Conservation (phyloP, 768 basidiomycete species). For the Tulasnella sp. region DNA sequence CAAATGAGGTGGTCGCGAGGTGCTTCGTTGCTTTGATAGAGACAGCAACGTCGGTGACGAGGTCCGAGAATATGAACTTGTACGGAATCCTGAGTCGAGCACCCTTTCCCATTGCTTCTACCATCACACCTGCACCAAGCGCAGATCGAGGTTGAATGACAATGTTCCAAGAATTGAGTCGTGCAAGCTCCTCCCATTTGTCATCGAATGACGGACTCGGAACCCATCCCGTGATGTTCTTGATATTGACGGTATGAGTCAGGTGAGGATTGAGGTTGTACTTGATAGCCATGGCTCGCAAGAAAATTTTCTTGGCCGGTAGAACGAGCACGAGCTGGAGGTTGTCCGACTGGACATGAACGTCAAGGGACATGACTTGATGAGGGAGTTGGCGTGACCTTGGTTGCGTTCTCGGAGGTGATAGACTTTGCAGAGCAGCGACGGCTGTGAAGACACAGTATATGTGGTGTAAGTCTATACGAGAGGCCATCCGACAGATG, state of each 20-base stretch:
- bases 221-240: constrained; percentile 37
- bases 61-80: constrained; percentile 58
- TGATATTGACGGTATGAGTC: constrained; percentile 22
- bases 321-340: constrained; percentile 39
- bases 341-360: constrained; percentile 28
- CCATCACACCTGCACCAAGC: constrained; percentile 16
- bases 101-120: constrained; percentile 48
- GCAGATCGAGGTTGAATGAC: constrained; percentile 19
- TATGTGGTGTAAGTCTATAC: constrained; percentile 41
- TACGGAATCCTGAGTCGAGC: constrained; percentile 67
- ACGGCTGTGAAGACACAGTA: constrained; percentile 57
- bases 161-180: constrained; percentile 42
- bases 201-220: constrained; percentile 33
- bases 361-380: constrained; percentile 18
- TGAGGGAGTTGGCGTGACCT: constrained; percentile 18
- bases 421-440: constrained; percentile 37
- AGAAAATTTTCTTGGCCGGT: constrained; percentile 29
- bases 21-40: constrained; percentile 64
- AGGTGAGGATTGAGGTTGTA: not conserved
- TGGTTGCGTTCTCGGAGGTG: constrained; percentile 17
- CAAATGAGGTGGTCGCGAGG: constrained; percentile 29
- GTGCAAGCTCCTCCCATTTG: constrained; percentile 64
- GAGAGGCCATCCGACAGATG: constrained; percentile 14
- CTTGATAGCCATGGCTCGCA: constrained; percentile 22
- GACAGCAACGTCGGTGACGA: constrained; percentile 57